Evolutionary conservation across 148 eudicot species (phyloP).

Genomic region (Chenopodium suecicum): DNA sequence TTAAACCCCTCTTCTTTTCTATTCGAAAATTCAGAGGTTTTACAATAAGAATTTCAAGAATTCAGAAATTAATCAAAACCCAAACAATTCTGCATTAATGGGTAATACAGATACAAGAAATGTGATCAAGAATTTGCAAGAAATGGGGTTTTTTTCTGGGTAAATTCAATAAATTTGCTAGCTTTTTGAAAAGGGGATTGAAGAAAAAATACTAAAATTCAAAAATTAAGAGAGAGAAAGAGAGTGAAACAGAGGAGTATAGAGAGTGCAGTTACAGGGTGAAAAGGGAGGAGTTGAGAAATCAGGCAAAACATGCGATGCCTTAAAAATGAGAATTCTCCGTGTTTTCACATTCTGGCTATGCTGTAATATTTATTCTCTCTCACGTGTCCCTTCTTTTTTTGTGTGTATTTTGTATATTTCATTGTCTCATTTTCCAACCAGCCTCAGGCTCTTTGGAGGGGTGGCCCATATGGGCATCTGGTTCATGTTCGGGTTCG

Average conservation of each 20-base stretch:
- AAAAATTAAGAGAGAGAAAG: background rate
- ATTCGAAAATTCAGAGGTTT: conserved; percentile 2
- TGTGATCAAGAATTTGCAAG: background rate
- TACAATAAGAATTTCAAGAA: conserved; percentile 2
- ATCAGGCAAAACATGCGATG: background rate
- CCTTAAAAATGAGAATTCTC: background rate
- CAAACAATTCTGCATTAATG: background rate
- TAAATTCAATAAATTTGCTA: no score
- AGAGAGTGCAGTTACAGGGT: background rate
- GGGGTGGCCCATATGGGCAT: background rate
- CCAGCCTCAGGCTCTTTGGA: no score
- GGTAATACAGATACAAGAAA: background rate
- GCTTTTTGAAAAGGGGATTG: background rate
- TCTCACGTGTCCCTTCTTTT: background rate
- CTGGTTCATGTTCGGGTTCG: no score
- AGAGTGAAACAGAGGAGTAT: conserved; percentile 11
- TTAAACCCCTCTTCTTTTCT: background rate
- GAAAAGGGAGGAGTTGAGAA: no score
- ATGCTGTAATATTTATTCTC: background rate
- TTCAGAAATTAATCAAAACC: background rate
- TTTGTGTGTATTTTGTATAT: no score
- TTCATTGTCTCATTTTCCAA: no score
- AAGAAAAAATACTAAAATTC: background rate
- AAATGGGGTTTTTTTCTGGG: no score
- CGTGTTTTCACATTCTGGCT: background rate